A percentile compares a stretch with the other conserved stretches of the same genome.
phyloP scores from a whole-genome alignment of 495 filamentous ascomycete species.

The Patellaria atrata region DNA sequence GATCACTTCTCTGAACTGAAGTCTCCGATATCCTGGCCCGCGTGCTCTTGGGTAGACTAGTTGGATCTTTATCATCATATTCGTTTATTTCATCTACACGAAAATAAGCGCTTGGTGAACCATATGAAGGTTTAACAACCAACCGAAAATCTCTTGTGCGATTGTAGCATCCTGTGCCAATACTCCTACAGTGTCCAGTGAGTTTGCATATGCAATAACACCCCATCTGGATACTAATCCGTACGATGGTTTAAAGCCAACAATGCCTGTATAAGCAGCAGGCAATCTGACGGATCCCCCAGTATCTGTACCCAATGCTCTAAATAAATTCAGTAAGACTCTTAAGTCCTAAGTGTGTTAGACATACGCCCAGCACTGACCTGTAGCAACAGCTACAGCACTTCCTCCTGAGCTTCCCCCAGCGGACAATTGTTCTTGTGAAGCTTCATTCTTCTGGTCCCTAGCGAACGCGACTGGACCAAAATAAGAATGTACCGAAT shows the following conservation, averaged over 20 bases:
- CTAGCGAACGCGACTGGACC: slow-evolving; percentile 45
- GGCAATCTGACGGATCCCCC: slow-evolving; percentile 87
- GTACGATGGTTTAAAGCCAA: slow-evolving; percentile 92
- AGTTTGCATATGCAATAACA: slow-evolving; percentile 90
- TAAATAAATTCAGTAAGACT: slow-evolving; percentile 20
- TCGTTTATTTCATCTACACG: slow-evolving; percentile 34
- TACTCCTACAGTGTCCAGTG: slow-evolving; percentile 84
- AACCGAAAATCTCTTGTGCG: slow-evolving; percentile 44
- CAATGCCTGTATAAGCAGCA: slow-evolving; percentile 73
- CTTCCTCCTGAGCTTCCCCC: slow-evolving; percentile 93
- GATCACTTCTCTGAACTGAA: no score
- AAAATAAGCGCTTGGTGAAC: slow-evolving; percentile 2
- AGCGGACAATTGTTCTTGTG: slow-evolving; percentile 38
- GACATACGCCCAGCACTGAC: slow-evolving; percentile 50
- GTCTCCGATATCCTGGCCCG: slow-evolving; percentile 25
- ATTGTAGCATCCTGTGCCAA: slow-evolving; percentile 38
- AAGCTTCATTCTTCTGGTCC: slow-evolving; percentile 11
- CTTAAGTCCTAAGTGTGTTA: no score
- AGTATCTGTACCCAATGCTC: slow-evolving; percentile 84
- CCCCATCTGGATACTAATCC: slow-evolving; percentile 74
- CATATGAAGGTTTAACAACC: slow-evolving; percentile 4
- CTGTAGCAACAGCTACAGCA: slow-evolving; percentile 65
- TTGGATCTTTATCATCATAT: slow-evolving; percentile 66
- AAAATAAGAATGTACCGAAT: slow-evolving; percentile 61
- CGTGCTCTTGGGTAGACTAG: slow-evolving; percentile 41